These are phyloP conservation scores for Thyridium curvatum DNA, from an alignment of 2,329 filamentous ascomycete genomes.

Conservation along the genomic window DNA sequence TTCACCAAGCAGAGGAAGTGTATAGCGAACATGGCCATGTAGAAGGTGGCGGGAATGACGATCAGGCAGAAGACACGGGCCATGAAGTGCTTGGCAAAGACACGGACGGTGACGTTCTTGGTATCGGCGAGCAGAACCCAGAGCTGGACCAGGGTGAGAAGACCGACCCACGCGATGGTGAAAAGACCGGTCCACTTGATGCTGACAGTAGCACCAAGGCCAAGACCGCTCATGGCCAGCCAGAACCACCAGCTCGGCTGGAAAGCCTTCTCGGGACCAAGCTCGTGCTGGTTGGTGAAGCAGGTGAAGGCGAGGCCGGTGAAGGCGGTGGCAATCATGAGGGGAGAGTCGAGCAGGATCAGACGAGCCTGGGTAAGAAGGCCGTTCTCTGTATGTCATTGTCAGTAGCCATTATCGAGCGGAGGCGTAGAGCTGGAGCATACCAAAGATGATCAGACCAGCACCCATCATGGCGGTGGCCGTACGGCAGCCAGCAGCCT, in stretches of 20 bases:
- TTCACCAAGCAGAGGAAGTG: slow-evolving; percentile 92
- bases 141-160: slow-evolving; percentile 82
- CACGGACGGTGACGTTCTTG: slow-evolving; percentile 74
- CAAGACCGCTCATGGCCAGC: slow-evolving; percentile 79
- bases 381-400: slow-evolving; percentile 66
- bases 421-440: slow-evolving; percentile 22
- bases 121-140: slow-evolving; percentile 92
- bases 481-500: slow-evolving; percentile 83
- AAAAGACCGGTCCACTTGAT: slow-evolving; percentile 99
- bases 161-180: slow-evolving; percentile 96
- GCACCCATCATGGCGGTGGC: slow-evolving; percentile 79
- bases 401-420: background rate
- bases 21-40: slow-evolving; percentile 95
- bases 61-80: slow-evolving; percentile 88
- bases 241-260: slow-evolving; percentile 95
- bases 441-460: slow-evolving; percentile 85
- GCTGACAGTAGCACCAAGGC: slow-evolving; percentile 83
- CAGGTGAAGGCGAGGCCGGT: slow-evolving; percentile 85
- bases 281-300: slow-evolving; percentile 95
- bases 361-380: slow-evolving; percentile 90
- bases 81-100: slow-evolving; percentile 92
- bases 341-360: slow-evolving; percentile 91
- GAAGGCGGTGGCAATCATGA: slow-evolving; percentile 88
- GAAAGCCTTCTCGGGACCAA: slow-evolving; percentile 84
- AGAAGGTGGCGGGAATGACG: slow-evolving; percentile 81